phyloP scores from a whole-genome alignment of 2,329 filamentous ascomycete species.

The Lachnellula suecica region DNA sequence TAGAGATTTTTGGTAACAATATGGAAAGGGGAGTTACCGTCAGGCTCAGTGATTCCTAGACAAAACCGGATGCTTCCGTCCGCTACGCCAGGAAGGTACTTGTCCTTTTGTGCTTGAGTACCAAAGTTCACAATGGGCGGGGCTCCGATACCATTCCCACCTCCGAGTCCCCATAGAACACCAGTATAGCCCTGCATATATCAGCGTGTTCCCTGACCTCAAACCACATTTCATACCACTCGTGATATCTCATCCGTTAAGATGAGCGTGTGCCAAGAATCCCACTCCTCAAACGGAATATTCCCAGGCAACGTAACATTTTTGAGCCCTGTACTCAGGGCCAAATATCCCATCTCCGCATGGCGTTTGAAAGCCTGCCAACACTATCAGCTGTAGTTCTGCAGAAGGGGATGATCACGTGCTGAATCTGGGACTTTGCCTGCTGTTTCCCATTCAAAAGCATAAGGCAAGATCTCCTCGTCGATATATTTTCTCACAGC shows the following conservation, averaged over 20 bases:
- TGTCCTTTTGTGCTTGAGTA: constrained; percentile 54
- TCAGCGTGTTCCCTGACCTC: constrained; percentile 4
- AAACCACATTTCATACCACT: constrained; percentile 31
- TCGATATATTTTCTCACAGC: constrained; percentile 59
- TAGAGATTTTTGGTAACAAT: constrained; percentile 44
- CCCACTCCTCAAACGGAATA: constrained; percentile 48
- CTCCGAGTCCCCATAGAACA: constrained; percentile 56
- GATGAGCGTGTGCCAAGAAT: constrained; percentile 56
- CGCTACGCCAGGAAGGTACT: constrained; percentile 60
- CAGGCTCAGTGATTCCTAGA: constrained; percentile 64
- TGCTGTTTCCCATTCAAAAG: constrained; percentile 63
- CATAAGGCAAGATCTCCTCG: constrained; percentile 54
- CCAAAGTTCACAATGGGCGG: constrained; percentile 65
- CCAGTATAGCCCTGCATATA: constrained; percentile 47
- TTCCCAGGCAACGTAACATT: constrained; percentile 43
- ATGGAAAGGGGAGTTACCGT: constrained; percentile 37
- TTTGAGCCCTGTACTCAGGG: constrained; percentile 36
- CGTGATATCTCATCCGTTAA: constrained; percentile 54
- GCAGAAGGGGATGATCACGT: constrained; percentile 25
- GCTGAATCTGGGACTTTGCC: constrained; percentile 48
- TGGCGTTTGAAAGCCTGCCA: constrained; percentile 27
- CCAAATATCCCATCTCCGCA: constrained; percentile 32
- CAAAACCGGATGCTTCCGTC: constrained; percentile 60
- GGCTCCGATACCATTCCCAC: constrained; percentile 60
- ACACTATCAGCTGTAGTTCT: constrained; percentile 11